phyloP scores from a whole-genome alignment of 2,329 filamentous ascomycete species.

The Fusarium subglutinans region DNA sequence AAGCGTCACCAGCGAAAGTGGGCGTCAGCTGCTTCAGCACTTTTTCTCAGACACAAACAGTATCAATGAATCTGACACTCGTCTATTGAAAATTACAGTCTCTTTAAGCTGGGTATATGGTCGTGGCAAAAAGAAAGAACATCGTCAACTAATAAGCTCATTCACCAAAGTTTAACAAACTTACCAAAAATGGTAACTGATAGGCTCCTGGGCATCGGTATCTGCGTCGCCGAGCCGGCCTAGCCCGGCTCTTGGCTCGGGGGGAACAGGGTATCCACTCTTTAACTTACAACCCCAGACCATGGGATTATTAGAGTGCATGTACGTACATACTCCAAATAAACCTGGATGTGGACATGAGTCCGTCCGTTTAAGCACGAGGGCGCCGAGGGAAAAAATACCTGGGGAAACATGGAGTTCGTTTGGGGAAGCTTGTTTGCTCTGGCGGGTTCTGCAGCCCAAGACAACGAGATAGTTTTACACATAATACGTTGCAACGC shows the following conservation, averaged over 20 bases:
- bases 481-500: not conserved
- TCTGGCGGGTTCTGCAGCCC: not conserved
- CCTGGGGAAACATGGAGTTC: not conserved
- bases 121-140: not conserved
- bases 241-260: slow-evolving; percentile 29
- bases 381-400: not conserved
- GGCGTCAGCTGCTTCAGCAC: not conserved
- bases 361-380: not conserved
- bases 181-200: slow-evolving; percentile 17
- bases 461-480: not conserved
- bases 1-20: not conserved
- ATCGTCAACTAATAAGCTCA: not conserved
- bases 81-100: too few relatives aligned
- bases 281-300: slow-evolving; percentile 1
- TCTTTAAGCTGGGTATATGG: not conserved
- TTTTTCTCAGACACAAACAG: not conserved
- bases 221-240: slow-evolving; percentile 31
- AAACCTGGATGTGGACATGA: not conserved
- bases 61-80: too few relatives aligned
- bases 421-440: not conserved
- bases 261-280: slow-evolving; percentile 5
- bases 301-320: not conserved
- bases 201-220: not conserved
- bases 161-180: not conserved
- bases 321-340: not conserved